Percentiles rank a stretch among this genome's conserved stretches.
phyloP scores from a whole-genome alignment of 2,329 filamentous ascomycete genomes.

The Monilinia vaccinii-corymbosi region DNA sequence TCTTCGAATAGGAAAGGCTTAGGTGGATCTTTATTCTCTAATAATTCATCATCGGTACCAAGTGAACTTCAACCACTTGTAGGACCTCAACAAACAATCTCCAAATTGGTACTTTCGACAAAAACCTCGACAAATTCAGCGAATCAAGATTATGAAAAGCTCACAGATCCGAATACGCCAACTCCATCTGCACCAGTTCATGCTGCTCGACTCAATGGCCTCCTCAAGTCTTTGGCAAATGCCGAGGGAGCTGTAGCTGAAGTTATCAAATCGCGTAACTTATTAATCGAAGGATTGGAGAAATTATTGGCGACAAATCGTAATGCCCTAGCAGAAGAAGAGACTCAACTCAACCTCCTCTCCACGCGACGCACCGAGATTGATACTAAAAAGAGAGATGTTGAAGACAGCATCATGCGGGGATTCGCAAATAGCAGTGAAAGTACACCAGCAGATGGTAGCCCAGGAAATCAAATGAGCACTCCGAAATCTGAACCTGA shows the following conservation, averaged over 20 bases:
- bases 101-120: slow-evolving; percentile 61
- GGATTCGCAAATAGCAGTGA: slow-evolving; percentile 57
- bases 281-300: slow-evolving; percentile 71
- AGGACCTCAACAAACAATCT: slow-evolving; percentile 61
- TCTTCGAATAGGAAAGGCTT: slow-evolving; percentile 40
- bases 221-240: slow-evolving; percentile 81
- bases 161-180: slow-evolving; percentile 60
- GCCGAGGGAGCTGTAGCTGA: slow-evolving; percentile 86
- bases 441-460: slow-evolving; percentile 37
- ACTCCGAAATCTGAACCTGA: slow-evolving; percentile 50
- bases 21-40: slow-evolving; percentile 65
- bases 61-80: slow-evolving; percentile 70
- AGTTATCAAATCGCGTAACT: slow-evolving; percentile 74
- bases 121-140: slow-evolving; percentile 61
- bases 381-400: slow-evolving; percentile 75
- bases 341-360: slow-evolving; percentile 55
- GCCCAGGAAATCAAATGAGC: slow-evolving; percentile 28
- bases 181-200: slow-evolving; percentile 81
- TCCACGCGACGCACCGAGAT: slow-evolving; percentile 59
- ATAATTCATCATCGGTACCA: slow-evolving; percentile 51
- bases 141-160: slow-evolving; percentile 74
- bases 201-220: slow-evolving; percentile 76
- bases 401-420: slow-evolving; percentile 86
- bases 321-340: slow-evolving; percentile 59
- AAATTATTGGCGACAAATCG: slow-evolving; percentile 70